Base-by-base conservation (phyloP, 1,139 yeast species). In the Pichia sp. region DNA sequence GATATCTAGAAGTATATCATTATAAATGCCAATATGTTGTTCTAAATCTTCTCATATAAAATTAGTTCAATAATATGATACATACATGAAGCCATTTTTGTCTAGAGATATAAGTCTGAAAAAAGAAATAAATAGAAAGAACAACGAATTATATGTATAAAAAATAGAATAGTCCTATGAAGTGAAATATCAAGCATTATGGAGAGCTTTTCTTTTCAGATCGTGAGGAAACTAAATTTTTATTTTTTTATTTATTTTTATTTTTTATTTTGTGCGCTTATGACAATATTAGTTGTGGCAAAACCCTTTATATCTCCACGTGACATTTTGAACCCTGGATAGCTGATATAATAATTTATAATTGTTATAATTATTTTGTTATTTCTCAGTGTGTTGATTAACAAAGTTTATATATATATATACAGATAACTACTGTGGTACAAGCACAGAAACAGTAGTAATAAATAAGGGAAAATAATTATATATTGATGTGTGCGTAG, bases 81-180 rank as follows among this genome's bases (percentile, higher is more conserved):
- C 48, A 38, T 45, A 45, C 48, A 47, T 33, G 50, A 47, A 47
- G 50, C 50, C 50, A 47, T 47, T 44, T 43, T 47, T 40, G 44
- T 42, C 43, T 42, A 42, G 29, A 32, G 44, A 45, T 6, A 30
- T 33, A 38, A 40, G 35, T 40, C 33, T 36, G 6, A 40, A n/a
- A 18, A 30, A 38, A 38, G 33, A 34, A 7, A 5, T 18, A 18
- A 18, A 18, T 18, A 18, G 18, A 5, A 27, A 27, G 18, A 27
- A 10, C 8, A 7, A 30, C 32, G 8, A 30, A 8, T 7, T 5
- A 7, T 35, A 18, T 18, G 18, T 18, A 18, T 18, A 18, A 18
- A 18, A 18, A 18, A 18, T 18, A 18, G 18, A 18, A 18, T 18
- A 18, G 18, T 18, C 18, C 18, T 18, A 18, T 18, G 18, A 18